A percentile compares a stretch with the other conserved stretches of the same genome.
Conservation (phyloP, 2,329 filamentous ascomycete species). For the Aspergillus unguis region DNA sequence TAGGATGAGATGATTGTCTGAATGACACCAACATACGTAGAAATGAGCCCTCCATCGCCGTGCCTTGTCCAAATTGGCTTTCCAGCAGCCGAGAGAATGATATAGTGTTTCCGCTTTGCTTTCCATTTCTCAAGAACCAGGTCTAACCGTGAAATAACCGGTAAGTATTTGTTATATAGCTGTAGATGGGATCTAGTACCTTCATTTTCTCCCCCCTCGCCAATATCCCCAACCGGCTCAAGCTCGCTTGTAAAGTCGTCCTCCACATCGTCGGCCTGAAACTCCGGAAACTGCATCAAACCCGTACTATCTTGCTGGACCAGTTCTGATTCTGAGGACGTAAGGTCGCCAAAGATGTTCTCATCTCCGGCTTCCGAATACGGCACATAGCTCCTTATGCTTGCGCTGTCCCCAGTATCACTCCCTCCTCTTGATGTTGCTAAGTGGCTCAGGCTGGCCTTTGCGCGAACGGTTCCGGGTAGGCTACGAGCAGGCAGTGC, state of each 20-base stretch:
- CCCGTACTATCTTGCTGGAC: constrained; percentile 38
- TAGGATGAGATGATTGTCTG: constrained; percentile 99
- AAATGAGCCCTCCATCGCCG: constrained; percentile 84
- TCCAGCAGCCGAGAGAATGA: constrained; percentile 91
- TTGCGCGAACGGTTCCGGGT: constrained; percentile 30
- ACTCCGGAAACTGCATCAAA: constrained; percentile 34
- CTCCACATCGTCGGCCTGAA: constrained; percentile 52
- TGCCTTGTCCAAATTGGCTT: constrained; percentile 98
- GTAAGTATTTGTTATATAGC: constrained; percentile 6
- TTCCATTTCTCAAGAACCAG: constrained; percentile 72
- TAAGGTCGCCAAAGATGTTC: constrained; percentile 72
- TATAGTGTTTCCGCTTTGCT: constrained; percentile 91
- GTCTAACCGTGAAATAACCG: constrained; percentile 19
- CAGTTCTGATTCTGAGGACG: constrained; percentile 43
- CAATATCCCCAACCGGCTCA: constrained; percentile 62
- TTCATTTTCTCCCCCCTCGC: constrained; percentile 55
- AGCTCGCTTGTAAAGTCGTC: constrained; percentile 74
- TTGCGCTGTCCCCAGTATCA: constrained; percentile 50
- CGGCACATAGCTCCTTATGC: constrained; percentile 50
- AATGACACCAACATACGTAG: constrained; percentile 88
- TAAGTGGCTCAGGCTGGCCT: constrained; percentile 40
- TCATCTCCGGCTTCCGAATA: constrained; percentile 67
- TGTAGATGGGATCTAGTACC: constrained; percentile 36
- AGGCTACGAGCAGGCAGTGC: constrained; percentile 50
- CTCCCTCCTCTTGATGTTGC: constrained; percentile 46